Evolutionary conservation across 805 yeast species (phyloP).

Genomic region (Metschnikowia colocasiae): DNA sequence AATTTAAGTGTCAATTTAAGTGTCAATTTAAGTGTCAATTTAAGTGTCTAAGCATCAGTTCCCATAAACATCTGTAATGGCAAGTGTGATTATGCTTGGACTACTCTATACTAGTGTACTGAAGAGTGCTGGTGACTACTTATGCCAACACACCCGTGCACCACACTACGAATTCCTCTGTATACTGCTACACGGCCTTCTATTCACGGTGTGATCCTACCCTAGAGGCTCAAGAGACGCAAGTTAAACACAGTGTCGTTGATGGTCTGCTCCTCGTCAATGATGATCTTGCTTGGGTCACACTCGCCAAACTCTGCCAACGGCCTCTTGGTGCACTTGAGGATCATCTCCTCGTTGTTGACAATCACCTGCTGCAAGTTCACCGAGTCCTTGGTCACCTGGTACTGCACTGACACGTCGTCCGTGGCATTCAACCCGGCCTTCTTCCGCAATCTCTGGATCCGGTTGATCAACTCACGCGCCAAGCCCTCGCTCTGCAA

Average conservation of each 20-base stretch:
- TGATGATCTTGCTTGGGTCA: constrained; percentile 40
- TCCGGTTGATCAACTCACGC: constrained; percentile 94
- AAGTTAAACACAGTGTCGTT: constrained; percentile 76
- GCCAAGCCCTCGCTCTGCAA: constrained; percentile 92
- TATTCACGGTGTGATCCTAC: no score
- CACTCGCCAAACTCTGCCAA: constrained; percentile 46
- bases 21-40: no score
- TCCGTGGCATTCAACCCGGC: constrained; percentile 93
- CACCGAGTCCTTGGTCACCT: constrained; percentile 61
- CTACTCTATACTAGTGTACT: no score
- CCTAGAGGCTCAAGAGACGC: constrained; percentile 66
- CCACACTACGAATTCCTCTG: no score
- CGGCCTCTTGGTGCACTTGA: constrained; percentile 73
- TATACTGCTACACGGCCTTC: no score
- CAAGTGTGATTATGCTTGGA: no score
- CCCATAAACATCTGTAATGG: no score
- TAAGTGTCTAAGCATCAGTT: no score
- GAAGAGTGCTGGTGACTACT: no score
- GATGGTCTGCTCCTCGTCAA: constrained; percentile 79
- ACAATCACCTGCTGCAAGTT: constrained; percentile 58
- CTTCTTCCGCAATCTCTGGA: constrained; percentile 96
- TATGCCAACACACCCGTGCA: no score
- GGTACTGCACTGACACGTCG: constrained; percentile 84
- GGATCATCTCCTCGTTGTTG: constrained; percentile 62
- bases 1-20: no score